Evolutionary conservation across 1,139 yeast species (phyloP).

Genomic region (Yamadazyma triangularis): DNA sequence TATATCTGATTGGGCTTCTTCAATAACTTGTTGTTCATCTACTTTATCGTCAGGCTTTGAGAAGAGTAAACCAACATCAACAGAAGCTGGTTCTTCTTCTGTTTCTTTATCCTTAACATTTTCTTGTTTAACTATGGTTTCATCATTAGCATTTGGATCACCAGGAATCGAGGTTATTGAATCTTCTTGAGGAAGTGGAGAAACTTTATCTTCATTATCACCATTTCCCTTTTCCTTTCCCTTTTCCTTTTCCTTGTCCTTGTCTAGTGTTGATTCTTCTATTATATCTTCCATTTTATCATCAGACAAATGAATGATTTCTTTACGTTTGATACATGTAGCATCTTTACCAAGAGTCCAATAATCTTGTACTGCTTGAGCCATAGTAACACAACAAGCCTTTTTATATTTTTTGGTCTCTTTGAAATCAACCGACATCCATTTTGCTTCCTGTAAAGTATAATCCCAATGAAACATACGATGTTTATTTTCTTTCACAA

Average conservation of each 20-base stretch:
- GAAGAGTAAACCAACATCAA: constrained; percentile 11
- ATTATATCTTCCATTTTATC: constrained; percentile 8
- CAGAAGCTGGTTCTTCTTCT: constrained; percentile 8
- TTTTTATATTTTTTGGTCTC: constrained; percentile 67
- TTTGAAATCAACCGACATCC: constrained; percentile 79
- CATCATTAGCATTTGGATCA: constrained; percentile 7
- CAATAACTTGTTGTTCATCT: constrained; percentile 1
- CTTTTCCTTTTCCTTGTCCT: neutral
- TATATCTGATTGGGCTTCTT: neutral
- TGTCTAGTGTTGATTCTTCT: neutral
- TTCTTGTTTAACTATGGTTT: constrained; percentile 1
- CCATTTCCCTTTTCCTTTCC: constrained; percentile 5
- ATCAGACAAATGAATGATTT: constrained; percentile 12
- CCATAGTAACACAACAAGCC: constrained; percentile 64
- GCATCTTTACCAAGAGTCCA: constrained; percentile 68
- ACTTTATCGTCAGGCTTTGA: constrained; percentile 5
- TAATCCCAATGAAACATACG: constrained; percentile 62
- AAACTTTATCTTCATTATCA: no score
- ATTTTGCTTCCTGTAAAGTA: constrained; percentile 71
- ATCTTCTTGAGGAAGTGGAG: neutral
- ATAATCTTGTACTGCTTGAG: constrained; percentile 71
- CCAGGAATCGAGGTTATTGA: no score
- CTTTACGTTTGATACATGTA: constrained; percentile 49
- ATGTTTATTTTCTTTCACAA: constrained; percentile 28
- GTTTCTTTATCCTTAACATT: constrained; percentile 2